Evolutionary conservation across 2,329 filamentous ascomycete genomes (phyloP).

Genomic region (Talaromyces atroroseus): DNA sequence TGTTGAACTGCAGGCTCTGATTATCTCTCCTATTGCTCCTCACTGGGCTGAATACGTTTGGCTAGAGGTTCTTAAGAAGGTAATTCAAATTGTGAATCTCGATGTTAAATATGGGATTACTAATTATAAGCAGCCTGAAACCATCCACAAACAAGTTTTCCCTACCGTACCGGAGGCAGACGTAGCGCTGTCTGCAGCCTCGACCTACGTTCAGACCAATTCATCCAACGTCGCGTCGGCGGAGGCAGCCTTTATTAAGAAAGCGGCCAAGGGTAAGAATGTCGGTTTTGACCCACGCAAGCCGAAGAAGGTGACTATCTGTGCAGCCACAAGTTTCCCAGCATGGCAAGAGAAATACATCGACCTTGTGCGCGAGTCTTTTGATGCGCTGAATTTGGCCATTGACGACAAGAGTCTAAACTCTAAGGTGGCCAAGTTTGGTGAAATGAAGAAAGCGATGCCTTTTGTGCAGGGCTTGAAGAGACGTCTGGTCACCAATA

Average conservation of each 20-base stretch:
- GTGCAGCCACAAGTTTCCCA: conserved; percentile 72
- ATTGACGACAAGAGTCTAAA: conserved; percentile 77
- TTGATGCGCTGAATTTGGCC: conserved; percentile 56
- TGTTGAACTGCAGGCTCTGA: conserved; percentile 77
- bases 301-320: conserved; percentile 87
- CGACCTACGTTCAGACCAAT: conserved; percentile 72
- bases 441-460: conserved; percentile 91
- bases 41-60: conserved; percentile 95
- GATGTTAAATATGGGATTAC: not conserved
- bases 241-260: conserved; percentile 70
- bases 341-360: conserved; percentile 90
- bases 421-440: conserved; percentile 71
- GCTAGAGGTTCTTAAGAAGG: conserved; percentile 78
- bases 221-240: conserved; percentile 77
- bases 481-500: conserved; percentile 65
- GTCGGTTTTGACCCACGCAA: conserved; percentile 81
- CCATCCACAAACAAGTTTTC: conserved; percentile 74
- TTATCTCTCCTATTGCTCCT: conserved; percentile 78
- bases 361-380: conserved; percentile 67
- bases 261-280: conserved; percentile 87
- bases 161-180: conserved; percentile 63
- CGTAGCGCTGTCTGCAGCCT: conserved; percentile 65
- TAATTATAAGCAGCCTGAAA: conserved; percentile 46
- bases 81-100: conserved; percentile 13
- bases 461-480: conserved; percentile 88